Conservation (phyloP, 2,329 filamentous ascomycete species). For the Botrytis medusae region DNA sequence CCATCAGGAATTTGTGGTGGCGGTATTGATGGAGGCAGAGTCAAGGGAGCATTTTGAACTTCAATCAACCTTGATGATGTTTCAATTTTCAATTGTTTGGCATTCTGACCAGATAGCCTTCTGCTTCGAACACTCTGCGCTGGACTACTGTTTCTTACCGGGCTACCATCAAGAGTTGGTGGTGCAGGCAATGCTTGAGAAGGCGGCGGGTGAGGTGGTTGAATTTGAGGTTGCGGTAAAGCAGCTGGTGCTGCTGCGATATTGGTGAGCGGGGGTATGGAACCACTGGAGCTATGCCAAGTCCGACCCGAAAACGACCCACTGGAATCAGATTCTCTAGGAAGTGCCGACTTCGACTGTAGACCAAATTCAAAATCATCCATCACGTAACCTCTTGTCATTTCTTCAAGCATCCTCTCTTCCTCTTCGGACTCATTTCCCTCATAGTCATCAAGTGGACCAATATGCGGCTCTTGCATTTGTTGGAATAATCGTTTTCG, state of each 20-base stretch:
- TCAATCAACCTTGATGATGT: slow-evolving; percentile 48
- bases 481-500: slow-evolving; percentile 44
- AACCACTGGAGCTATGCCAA: slow-evolving; percentile 77
- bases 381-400: slow-evolving; percentile 79
- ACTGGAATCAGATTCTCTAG: slow-evolving; percentile 80
- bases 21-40: slow-evolving; percentile 34
- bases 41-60: slow-evolving; percentile 26
- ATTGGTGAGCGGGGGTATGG: slow-evolving; percentile 70
- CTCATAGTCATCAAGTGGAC: slow-evolving; percentile 61
- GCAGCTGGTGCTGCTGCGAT: slow-evolving; percentile 58
- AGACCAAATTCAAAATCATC: slow-evolving; percentile 78
- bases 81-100: slow-evolving; percentile 86
- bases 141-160: slow-evolving; percentile 37
- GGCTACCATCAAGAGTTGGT: slow-evolving; percentile 40
- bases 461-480: slow-evolving; percentile 28
- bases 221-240: slow-evolving; percentile 32
- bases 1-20: slow-evolving; percentile 31
- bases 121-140: slow-evolving; percentile 65
- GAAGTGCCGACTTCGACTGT: slow-evolving; percentile 65
- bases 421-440: slow-evolving; percentile 68
- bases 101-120: slow-evolving; percentile 75
- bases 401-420: slow-evolving; percentile 79
- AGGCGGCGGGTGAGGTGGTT: slow-evolving; percentile 45
- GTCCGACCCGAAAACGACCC: slow-evolving; percentile 68
- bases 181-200: slow-evolving; percentile 38